phyloP scores from a whole-genome alignment of 805 yeast species.

The Citeromyces nyonsensis region DNA sequence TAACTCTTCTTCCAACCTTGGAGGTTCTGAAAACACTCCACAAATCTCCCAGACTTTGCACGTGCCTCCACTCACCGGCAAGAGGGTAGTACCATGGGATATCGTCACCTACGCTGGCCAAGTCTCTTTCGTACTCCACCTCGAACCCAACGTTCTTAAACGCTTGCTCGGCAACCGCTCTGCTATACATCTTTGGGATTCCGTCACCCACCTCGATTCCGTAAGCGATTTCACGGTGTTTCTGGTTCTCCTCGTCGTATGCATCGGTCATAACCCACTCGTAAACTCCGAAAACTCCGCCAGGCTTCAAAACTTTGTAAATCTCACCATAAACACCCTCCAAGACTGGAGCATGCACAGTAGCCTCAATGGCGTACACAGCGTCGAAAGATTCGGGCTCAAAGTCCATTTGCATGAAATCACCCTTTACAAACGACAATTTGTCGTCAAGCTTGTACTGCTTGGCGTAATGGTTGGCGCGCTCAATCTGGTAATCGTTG shows the following conservation, averaged over 20 bases:
- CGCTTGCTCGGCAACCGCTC: conserved; percentile 79
- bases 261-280: conserved; percentile 98
- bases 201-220: conserved; percentile 99
- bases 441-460: conserved; percentile 51
- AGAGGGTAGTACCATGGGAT: conserved; percentile 98
- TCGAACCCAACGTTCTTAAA: conserved; percentile 79
- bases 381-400: conserved; percentile 85
- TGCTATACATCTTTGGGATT: conserved; percentile 89
- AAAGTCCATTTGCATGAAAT: conserved; percentile 98
- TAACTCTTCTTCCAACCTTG: conserved; percentile 67
- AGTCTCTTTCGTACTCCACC: conserved; percentile 57
- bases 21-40: conserved; percentile 85
- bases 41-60: conserved; percentile 65
- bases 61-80: conserved; percentile 84
- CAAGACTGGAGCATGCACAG: conserved; percentile 92
- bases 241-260: conserved; percentile 75
- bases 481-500: conserved; percentile 92
- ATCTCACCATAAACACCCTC: conserved; percentile 94
- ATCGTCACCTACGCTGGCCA: conserved; percentile 69
- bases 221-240: conserved; percentile 88
- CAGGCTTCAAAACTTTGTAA: conserved; percentile 91
- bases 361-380: conserved; percentile 96
- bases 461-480: conserved; percentile 73
- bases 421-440: conserved; percentile 86
- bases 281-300: conserved; percentile 94